Base-by-base conservation (phyloP, 192 early-diverging fungal species). In the Endogone sp. region DNA sequence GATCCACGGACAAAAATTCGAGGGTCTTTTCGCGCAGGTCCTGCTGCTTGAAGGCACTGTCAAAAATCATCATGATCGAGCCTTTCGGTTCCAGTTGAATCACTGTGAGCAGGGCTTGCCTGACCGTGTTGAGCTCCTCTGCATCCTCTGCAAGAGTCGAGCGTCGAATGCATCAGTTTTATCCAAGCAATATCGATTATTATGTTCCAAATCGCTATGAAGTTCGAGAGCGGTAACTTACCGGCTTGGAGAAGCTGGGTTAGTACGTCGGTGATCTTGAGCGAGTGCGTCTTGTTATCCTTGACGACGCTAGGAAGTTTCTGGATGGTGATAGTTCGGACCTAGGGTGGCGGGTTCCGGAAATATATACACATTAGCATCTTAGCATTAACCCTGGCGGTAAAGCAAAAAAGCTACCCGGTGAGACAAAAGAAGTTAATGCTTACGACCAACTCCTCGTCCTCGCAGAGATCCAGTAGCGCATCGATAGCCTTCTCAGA, bases 231-330 rank as follows among this genome's bases (percentile, higher is more conserved):
- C n/a, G n/a, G n/a, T n/a, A n/a, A n/a, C 44, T 10, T 74, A 73
- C 76, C 76, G 25, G 73, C 63, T 56, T 77, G 76, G 65, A 77
- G 76, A 4, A 77, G 68, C 56, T 77, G 76, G 31, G 71, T 73
- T 0, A 77, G 61, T 2, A 77, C 76, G 55, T 77, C 76, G 1
- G 76, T 72, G 44, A 77, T 77, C 63, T 77, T 77, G 62, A 77
- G 72, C 1, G 71, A 70, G 28, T 73, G 76, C 25, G 69, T 65
- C 28, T 61, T 65, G 60, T 67, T 72, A 63, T 77, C 71, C 37
- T 66, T 77, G 62, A 71, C 72, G 9, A 77, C 21, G 8, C 30
- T 32, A 8, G 76, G 76, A 11, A 77, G 76, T 27, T 62, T 66
- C 66, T 77, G 72, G 28, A 77, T 77, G 3, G 76, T 72, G 2